Conservation (phyloP, 345 rosid species). For the Chamaenerion angustifolium region DNA sequence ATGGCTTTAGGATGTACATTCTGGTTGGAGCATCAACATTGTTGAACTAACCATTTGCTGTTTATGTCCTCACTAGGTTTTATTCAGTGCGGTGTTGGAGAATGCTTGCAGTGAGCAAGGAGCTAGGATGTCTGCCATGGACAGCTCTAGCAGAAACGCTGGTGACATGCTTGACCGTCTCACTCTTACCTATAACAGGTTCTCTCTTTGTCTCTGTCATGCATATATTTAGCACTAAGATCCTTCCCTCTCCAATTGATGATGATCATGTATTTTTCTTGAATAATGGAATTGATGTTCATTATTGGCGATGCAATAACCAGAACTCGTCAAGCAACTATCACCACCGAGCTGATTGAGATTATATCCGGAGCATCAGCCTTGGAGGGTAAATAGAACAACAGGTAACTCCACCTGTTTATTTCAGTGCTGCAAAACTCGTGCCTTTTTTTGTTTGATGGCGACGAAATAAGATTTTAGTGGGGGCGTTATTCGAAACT, state of each 20-base stretch:
- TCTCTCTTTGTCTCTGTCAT: slow-evolving; percentile 6
- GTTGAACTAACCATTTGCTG: slow-evolving; percentile 1
- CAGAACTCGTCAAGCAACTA: slow-evolving; percentile 99
- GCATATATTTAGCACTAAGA: background rate
- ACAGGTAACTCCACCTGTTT: background rate
- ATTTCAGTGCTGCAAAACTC: background rate
- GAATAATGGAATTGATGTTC: background rate
- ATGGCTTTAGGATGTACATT: too few species aligned
- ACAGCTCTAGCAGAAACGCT: slow-evolving; percentile 97
- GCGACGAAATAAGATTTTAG: slow-evolving; percentile 24
- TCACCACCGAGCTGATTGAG: slow-evolving; percentile 92
- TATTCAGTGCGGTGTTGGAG: slow-evolving; percentile 93
- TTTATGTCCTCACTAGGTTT: slow-evolving; percentile 24
- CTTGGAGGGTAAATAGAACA: slow-evolving; percentile 40
- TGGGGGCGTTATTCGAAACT: slow-evolving; percentile 12
- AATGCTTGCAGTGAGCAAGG: slow-evolving; percentile 81
- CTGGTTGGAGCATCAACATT: too few species aligned
- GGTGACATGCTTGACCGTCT: slow-evolving; percentile 97
- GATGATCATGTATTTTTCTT: background rate
- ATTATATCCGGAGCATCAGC: slow-evolving; percentile 97
- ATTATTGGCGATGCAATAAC: slow-evolving; percentile 3
- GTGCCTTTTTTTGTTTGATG: slow-evolving; percentile 1
- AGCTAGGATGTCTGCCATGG: slow-evolving; percentile 93
- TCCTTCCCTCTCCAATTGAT: too few species aligned
- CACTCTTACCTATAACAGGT: slow-evolving; percentile 75